These are phyloP conservation scores for Trichoderma sp. DNA, from an alignment of 2,329 filamentous ascomycete genomes.

Conservation along the genomic window DNA sequence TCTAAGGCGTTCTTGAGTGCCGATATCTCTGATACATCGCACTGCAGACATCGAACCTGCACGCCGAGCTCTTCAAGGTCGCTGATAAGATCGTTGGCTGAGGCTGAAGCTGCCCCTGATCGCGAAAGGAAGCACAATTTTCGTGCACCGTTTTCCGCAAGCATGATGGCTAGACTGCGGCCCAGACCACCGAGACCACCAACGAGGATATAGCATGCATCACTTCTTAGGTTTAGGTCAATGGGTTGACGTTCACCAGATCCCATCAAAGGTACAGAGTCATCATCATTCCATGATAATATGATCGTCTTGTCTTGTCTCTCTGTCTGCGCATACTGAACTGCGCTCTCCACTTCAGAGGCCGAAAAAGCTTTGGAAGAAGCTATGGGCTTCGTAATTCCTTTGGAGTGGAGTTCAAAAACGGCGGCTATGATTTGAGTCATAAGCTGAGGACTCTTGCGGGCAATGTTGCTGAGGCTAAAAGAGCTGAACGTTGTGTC, in stretches of 20 bases:
- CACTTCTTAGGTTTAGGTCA: background rate
- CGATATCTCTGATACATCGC: background rate
- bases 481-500: background rate
- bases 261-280: background rate
- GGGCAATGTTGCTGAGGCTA: background rate
- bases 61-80: background rate
- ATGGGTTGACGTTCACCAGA: background rate
- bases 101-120: background rate
- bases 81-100: background rate
- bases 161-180: background rate
- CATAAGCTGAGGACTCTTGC: background rate
- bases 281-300: background rate
- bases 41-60: background rate
- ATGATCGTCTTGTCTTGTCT: background rate
- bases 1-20: background rate
- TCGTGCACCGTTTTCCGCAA: background rate
- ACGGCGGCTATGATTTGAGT: background rate
- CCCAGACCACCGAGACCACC: background rate
- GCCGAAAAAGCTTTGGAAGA: background rate
- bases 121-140: background rate
- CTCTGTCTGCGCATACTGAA: background rate
- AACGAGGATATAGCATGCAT: background rate
- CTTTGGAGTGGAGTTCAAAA: background rate
- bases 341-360: background rate
- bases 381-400: background rate